Base-by-base conservation (phyloP, 2,329 filamentous ascomycete species). In the Stagonosporopsis tanaceti region DNA sequence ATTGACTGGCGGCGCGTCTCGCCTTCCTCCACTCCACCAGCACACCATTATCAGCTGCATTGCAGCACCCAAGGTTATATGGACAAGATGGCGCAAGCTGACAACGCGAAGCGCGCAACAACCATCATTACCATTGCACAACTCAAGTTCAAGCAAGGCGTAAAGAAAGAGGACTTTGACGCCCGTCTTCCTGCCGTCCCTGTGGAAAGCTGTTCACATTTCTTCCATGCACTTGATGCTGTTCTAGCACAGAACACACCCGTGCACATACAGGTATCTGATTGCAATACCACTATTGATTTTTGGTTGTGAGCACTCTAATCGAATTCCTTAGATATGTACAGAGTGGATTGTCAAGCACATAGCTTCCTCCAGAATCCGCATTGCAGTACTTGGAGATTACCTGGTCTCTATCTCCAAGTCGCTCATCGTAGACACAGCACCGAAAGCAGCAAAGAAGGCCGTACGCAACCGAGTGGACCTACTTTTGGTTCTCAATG, bases 311-410 rank as follows among this genome's bases (percentile, higher is more conserved):
- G 71, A 68, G 62, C 69, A 70, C 62, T 69, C 71, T 75, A 73
- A 74, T 75, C 61, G 47, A 68, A 50, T 38, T 57, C 57, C 40
- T 35, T 73, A 96, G 93, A 90, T 87, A 82, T 93, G 91, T 85
- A 96, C 93, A 85, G 83, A 85, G 78, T 96, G 92, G 92, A 89
- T 94, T 70, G 78, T 93, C 72, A 84, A 84, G 68, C 86, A 92
- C 79, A 81, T 94, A 72, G 82, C 86, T 67, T 83, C 84, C 56
- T 95, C 92, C 58, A 76, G 84, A 54, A 80, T 84, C 65, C 88
- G 92, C 67, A 84, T 87, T 63, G 79, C 81, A 57, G 85, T 88
- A 39, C 79, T 96, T 64, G 90, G 86, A 66, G 93, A 92, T 77
- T 96, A 92, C 77, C 79, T 96, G 61, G 83, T 84, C 60, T 86